Percentiles rank a stretch among this genome's conserved stretches.
phyloP scores from a whole-genome alignment of 257 asterid genomes.

The Echites panduratus region DNA sequence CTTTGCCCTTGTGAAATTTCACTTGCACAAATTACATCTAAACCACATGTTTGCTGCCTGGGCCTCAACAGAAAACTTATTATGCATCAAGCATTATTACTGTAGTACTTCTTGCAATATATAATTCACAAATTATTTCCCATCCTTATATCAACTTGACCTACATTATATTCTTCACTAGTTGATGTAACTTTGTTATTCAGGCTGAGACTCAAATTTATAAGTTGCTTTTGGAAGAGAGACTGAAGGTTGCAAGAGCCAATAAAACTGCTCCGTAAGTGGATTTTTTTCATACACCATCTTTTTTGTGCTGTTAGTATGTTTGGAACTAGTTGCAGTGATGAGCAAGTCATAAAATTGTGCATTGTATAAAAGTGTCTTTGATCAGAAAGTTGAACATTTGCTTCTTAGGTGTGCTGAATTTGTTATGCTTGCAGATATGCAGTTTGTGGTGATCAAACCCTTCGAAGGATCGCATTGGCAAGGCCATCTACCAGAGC shows the following conservation, averaged over 20 bases:
- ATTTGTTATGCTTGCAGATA: constrained; percentile 47
- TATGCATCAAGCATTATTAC: not conserved
- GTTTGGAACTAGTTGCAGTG: not conserved
- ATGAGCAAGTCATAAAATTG: not conserved
- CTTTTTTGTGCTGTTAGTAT: not conserved
- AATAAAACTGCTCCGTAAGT: constrained; percentile 90
- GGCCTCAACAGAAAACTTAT: not conserved
- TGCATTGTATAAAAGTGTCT: too few relatives aligned
- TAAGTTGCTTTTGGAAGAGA: constrained; percentile 71
- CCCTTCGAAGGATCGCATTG: constrained; percentile 72
- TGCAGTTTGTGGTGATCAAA: constrained; percentile 91
- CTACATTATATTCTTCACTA: constrained; percentile 13
- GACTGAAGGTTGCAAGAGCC: constrained; percentile 77
- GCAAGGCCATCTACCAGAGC: constrained; percentile 87
- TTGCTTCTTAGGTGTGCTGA: constrained; percentile 16
- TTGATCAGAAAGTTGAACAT: not conserved
- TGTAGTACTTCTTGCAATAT: not conserved
- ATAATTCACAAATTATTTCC: not conserved
- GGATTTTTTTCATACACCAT: not conserved
- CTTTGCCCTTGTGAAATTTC: constrained; percentile 3
- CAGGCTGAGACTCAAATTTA: constrained; percentile 72
- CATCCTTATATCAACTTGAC: constrained; percentile 1
- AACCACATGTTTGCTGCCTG: not conserved
- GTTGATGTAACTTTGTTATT: constrained; percentile 20
- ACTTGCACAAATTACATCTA: not conserved